These are phyloP conservation scores for Hydnomerulius pinastri DNA, from an alignment of 768 basidiomycete genomes.

Conservation along the genomic window DNA sequence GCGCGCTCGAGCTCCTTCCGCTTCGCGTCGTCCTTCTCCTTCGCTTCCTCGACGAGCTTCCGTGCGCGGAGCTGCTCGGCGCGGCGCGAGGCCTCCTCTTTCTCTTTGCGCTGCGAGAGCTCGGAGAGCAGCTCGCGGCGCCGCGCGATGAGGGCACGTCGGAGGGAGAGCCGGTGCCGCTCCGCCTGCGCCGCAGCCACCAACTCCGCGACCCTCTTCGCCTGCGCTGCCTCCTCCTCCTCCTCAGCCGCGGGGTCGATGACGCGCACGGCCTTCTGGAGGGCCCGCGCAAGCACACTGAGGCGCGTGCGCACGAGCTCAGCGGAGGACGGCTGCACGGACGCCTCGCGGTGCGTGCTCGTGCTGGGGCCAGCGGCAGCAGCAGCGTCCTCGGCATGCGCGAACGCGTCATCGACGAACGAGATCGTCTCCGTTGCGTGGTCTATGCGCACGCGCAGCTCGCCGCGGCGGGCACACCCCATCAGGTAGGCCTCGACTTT, in stretches of 20 bases:
- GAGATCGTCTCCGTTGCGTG: constrained; percentile 83
- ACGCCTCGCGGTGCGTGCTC: constrained; percentile 37
- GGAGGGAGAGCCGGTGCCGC: constrained; percentile 72
- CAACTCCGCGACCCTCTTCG: constrained; percentile 58
- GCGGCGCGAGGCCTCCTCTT: constrained; percentile 79
- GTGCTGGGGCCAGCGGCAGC: constrained; percentile 22
- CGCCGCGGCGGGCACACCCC: constrained; percentile 86
- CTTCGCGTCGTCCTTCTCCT: constrained; percentile 59
- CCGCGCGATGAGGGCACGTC: constrained; percentile 82
- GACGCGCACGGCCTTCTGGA: constrained; percentile 68
- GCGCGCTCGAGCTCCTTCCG: constrained; percentile 79
- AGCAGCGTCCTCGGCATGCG: constrained; percentile 38
- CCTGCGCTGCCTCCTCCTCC: constrained; percentile 46
- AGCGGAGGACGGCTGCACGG: constrained; percentile 70
- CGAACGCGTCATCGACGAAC: constrained; percentile 80
- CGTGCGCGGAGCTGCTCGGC: constrained; percentile 67
- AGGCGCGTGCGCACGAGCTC: constrained; percentile 79
- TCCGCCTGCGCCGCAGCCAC: constrained; percentile 70
- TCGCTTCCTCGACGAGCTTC: constrained; percentile 67
- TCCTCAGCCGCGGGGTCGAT: constrained; percentile 49
- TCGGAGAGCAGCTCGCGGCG: constrained; percentile 84
- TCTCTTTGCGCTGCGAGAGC: constrained; percentile 81
- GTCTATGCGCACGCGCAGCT: constrained; percentile 84
- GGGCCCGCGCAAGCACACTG: constrained; percentile 67
- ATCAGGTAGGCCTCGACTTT: constrained; percentile 91